Evolutionary conservation across 805 yeast species (phyloP).

Genomic region (Metschnikowia aberdeeniae): DNA sequence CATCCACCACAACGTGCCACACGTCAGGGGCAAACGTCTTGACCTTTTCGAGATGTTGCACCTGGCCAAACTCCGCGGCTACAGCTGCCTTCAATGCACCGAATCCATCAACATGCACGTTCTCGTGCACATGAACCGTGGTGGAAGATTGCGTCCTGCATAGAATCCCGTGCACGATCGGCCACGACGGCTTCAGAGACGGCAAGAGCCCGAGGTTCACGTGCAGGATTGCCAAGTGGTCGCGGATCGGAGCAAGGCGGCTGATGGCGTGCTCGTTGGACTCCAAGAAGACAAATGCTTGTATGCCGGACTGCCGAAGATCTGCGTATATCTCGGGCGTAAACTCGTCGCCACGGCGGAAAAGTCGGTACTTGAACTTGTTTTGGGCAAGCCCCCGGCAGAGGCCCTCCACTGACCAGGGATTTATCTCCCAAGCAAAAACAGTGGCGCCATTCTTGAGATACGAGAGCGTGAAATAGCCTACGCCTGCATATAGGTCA

Average conservation of each 20-base stretch:
- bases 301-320: slow-evolving; percentile 15
- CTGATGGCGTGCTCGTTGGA: slow-evolving; percentile 50
- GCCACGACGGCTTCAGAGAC: slow-evolving; percentile 61
- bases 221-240: slow-evolving; percentile 41
- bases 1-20: slow-evolving; percentile 61
- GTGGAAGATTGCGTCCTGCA: slow-evolving; percentile 6
- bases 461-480: slow-evolving; percentile 75
- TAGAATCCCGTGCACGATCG: slow-evolving; percentile 15
- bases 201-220: slow-evolving; percentile 81
- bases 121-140: slow-evolving; percentile 70
- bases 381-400: slow-evolving; percentile 50
- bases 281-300: slow-evolving; percentile 56
- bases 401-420: slow-evolving; percentile 79
- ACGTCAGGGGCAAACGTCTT: slow-evolving; percentile 88
- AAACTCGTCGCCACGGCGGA: slow-evolving; percentile 4
- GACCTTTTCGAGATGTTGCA: slow-evolving; percentile 53
- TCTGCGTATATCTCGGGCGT: neutral
- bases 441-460: slow-evolving; percentile 51
- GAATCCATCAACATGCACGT: slow-evolving; percentile 48
- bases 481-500: slow-evolving; percentile 82
- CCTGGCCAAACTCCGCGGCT: slow-evolving; percentile 19
- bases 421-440: slow-evolving; percentile 79
- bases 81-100: slow-evolving; percentile 22
- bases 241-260: slow-evolving; percentile 31
- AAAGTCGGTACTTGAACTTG: slow-evolving; percentile 21